Evolutionary conservation across 441 rosid species (phyloP).

Genomic region (Erodium trifolium): DNA sequence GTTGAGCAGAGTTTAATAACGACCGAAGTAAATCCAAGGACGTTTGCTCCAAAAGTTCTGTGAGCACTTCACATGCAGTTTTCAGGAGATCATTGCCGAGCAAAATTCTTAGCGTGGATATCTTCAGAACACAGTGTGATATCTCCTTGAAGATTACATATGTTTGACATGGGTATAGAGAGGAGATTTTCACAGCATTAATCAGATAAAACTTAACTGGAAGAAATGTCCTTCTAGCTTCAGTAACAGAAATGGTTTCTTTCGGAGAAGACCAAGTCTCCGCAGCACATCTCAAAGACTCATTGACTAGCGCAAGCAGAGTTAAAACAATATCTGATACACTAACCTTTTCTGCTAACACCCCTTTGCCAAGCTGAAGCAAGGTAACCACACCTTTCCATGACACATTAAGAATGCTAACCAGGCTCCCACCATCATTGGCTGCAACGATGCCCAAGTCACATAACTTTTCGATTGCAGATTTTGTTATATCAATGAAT

Average conservation of each 20-base stretch:
- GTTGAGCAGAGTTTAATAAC: slow-evolving; percentile 48
- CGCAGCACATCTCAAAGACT: slow-evolving; percentile 59
- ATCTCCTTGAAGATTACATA: slow-evolving; percentile 47
- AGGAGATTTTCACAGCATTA: slow-evolving; percentile 63
- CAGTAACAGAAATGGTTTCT: slow-evolving; percentile 55
- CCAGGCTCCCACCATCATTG: slow-evolving; percentile 72
- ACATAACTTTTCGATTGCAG: slow-evolving; percentile 44
- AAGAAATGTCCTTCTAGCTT: slow-evolving; percentile 72
- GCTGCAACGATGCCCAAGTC: slow-evolving; percentile 73
- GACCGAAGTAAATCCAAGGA: slow-evolving; percentile 48
- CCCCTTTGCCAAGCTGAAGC: slow-evolving; percentile 64
- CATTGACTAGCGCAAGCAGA: slow-evolving; percentile 48
- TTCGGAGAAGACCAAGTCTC: slow-evolving; percentile 56
- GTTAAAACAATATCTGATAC: slow-evolving; percentile 56
- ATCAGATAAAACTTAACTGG: slow-evolving; percentile 84
- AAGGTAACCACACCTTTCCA: slow-evolving; percentile 88
- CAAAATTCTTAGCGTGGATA: slow-evolving; percentile 47
- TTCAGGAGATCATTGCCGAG: slow-evolving; percentile 42
- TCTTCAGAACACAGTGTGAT: slow-evolving; percentile 38
- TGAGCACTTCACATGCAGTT: slow-evolving; percentile 54
- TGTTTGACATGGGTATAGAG: slow-evolving; percentile 59
- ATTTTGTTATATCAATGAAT: slow-evolving; percentile 34
- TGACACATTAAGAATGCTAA: slow-evolving; percentile 71
- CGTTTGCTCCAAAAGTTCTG: slow-evolving; percentile 70
- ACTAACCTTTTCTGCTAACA: slow-evolving; percentile 32